A percentile compares a stretch with the other conserved stretches of the same genome.
phyloP scores from a whole-genome alignment of 2,329 filamentous ascomycete genomes.

The Verticillium longisporum region DNA sequence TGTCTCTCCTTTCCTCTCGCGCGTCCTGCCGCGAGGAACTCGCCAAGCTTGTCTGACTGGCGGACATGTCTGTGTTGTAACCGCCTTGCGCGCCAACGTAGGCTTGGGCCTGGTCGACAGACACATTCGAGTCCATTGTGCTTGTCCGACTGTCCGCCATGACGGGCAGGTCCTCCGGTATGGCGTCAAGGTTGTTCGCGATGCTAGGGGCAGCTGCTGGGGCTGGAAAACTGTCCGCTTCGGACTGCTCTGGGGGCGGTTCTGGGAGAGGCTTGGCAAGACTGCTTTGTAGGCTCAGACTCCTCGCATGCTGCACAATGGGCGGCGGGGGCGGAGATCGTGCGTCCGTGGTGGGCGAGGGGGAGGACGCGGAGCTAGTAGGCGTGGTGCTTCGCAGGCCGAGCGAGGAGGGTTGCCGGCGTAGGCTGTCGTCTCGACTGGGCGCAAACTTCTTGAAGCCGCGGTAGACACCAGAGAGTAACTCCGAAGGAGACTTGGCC shows the following conservation, averaged over 20 bases:
- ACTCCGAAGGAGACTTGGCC: conserved; percentile 35
- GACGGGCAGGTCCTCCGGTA: conserved; percentile 23
- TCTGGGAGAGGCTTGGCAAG: conserved; percentile 52
- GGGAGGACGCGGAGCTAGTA: conserved; percentile 15
- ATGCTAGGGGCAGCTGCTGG: conserved; percentile 24
- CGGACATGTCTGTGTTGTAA: conserved; percentile 29
- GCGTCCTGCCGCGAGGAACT: conserved; percentile 28
- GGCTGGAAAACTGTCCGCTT: conserved; percentile 5
- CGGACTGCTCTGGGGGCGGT: conserved; percentile 28
- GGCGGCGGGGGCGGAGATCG: conserved; percentile 1
- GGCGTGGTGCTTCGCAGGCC: conserved; percentile 26
- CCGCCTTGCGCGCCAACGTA: conserved; percentile 24
- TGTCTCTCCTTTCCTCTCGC: conserved; percentile 37
- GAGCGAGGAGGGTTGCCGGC: conserved; percentile 36
- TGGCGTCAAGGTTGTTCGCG: conserved; percentile 20
- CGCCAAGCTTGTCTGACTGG: conserved; percentile 12
- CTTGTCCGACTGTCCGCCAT: conserved; percentile 33
- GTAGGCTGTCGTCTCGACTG: conserved; percentile 35
- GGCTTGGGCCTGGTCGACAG: conserved; percentile 25
- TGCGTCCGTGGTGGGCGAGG: conserved; percentile 18
- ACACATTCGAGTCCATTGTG: conserved; percentile 40
- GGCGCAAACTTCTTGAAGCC: conserved; percentile 41
- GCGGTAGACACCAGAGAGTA: conserved; percentile 45
- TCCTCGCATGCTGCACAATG: conserved; percentile 41
- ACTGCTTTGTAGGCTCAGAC: conserved; percentile 47